These are phyloP conservation scores for Pestalotiopsis sp. DNA, from an alignment of 2,329 filamentous ascomycete species.

Conservation along the genomic window DNA sequence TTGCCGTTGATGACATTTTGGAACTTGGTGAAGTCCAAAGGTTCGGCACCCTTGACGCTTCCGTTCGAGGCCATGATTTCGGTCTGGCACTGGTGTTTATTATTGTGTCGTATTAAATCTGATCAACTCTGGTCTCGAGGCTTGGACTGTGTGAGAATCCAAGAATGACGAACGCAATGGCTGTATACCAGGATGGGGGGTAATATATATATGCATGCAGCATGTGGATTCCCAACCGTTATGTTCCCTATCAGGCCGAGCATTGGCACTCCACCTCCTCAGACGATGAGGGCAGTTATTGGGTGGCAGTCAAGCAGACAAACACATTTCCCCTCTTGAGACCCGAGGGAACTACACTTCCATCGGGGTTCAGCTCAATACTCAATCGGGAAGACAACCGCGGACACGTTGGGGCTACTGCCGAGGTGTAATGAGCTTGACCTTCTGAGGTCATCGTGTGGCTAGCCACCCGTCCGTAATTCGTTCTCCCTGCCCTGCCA, in stretches of 20 bases:
- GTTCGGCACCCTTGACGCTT: neutral
- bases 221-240: neutral
- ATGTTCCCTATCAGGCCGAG: neutral
- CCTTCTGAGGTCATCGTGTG: neutral
- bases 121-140: too few relatives aligned
- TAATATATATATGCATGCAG: neutral
- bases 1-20: conserved; percentile 55
- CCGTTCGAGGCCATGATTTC: neutral
- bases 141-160: too few relatives aligned
- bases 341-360: neutral
- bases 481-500: neutral
- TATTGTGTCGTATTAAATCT: too few relatives aligned
- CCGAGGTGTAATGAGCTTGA: neutral
- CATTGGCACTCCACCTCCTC: neutral
- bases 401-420: neutral
- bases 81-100: neutral
- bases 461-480: neutral
- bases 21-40: conserved; percentile 38
- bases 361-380: neutral
- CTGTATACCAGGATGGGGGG: neutral
- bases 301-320: neutral
- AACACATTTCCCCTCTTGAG: neutral
- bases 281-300: neutral
- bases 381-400: neutral
- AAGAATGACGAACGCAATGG: too few relatives aligned